Evolutionary conservation across 2,329 filamentous ascomycete genomes (phyloP), one percentile per base, ranked within the genome.

Genomic region (Rutstroemia sp.): DNA sequence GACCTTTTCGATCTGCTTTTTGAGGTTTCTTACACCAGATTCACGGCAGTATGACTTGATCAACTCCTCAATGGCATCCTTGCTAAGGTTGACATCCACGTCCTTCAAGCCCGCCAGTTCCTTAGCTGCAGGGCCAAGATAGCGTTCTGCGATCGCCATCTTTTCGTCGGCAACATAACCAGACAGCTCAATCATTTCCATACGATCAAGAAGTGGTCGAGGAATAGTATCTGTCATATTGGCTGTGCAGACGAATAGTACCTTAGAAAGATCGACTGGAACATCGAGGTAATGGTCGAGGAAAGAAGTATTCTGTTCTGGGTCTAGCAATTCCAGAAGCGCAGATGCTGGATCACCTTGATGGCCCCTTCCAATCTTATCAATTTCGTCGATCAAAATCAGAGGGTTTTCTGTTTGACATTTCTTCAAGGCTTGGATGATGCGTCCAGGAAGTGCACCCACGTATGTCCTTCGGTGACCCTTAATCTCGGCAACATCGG

Each of bases 141-240:
- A 99, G 62, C 84, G 83, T 70, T 99, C 87, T 3, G 94, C 94
- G 67, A 99, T 99, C 3, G 94, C 92, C 85, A 95, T 96, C 80
- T 99, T 99, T 79, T 99, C 94, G 63, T 99, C 92, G 0, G 92
- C 86, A 51, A 99, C 92, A 69, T 99, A 99, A 10, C 94, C 94
- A 38, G 92, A 97, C 2, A 99, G 80, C 61, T 95, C 85, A 64
- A 99, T 99, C 66, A 97, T 84, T 72, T 99, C 94, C 94, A 99
- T 99, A 65, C 94, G 87, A 70, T 99, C 94, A 16, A 97, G 80
- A 0, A 99, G 79, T 3, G 94, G 95, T 44, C 92, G 83, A 16
- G 94, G 94, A 60, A 99, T 99, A 0, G 94, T 99, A 67, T 99
- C 94, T 0, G 92, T 96, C 87, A 97, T 95, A 72, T 99, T 99